Evolutionary conservation across 306 rosid species (phyloP).

Genomic region (Nissolia schottii): DNA sequence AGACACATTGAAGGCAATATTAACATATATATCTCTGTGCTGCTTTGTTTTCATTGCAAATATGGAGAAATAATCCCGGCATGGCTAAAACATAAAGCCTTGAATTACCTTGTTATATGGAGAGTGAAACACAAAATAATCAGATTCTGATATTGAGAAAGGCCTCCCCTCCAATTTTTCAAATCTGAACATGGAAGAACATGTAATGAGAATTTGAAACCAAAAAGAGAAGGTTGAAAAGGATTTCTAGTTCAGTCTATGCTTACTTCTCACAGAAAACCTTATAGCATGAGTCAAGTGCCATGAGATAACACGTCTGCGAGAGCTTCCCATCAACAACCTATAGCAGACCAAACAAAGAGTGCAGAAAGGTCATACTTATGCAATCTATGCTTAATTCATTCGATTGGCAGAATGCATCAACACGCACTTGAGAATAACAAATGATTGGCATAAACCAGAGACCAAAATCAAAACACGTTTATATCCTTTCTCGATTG

Average conservation of each 20-base stretch:
- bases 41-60: not conserved
- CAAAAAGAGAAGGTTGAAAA: not conserved
- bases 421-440: not conserved
- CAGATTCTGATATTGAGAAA: slow-evolving; percentile 65
- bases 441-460: not conserved
- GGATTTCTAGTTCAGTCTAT: not conserved
- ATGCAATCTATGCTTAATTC: not conserved
- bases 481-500: not conserved
- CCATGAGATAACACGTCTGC: slow-evolving; percentile 82
- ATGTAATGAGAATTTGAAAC: not conserved
- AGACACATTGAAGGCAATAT: not conserved
- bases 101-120: slow-evolving; percentile 76
- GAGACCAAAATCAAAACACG: not conserved
- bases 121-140: slow-evolving; percentile 75
- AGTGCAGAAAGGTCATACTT: not conserved
- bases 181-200: slow-evolving; percentile 43
- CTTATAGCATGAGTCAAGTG: slow-evolving; percentile 76
- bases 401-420: not conserved
- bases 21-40: not conserved
- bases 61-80: not conserved
- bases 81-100: slow-evolving; percentile 8
- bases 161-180: slow-evolving; percentile 68
- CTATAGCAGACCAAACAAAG: slow-evolving; percentile 26
- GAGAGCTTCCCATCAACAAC: slow-evolving; percentile 87
- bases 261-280: slow-evolving; percentile 62